These are phyloP conservation scores for Trypanosoma vivax DNA, from an alignment of 208 protist species.

Conservation along the genomic window DNA sequence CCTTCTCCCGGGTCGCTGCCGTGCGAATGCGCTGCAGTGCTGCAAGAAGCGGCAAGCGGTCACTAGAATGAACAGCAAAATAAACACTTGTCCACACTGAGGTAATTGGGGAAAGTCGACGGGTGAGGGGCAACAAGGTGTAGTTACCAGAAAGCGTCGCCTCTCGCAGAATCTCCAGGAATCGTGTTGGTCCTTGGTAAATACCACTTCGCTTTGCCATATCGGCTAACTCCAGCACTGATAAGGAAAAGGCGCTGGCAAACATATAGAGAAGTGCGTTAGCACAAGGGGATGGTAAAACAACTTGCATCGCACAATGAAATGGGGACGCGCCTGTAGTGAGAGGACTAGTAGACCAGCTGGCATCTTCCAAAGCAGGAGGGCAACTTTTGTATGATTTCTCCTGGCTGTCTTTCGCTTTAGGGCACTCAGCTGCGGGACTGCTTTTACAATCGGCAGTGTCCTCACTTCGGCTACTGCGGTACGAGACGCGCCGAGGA, in stretches of 20 bases:
- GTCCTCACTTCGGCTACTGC: not conserved
- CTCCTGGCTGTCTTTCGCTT: not conserved
- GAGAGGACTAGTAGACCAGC: conserved; percentile 9
- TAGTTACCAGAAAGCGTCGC: conserved; percentile 37
- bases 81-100: conserved; percentile 60
- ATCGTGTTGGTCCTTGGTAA: conserved; percentile 49
- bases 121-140: conserved; percentile 54
- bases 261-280: conserved; percentile 75
- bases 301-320: conserved; percentile 26
- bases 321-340: conserved; percentile 36
- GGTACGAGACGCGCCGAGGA: conserved; percentile 35
- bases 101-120: conserved; percentile 50
- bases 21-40: conserved; percentile 45
- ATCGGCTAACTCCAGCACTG: conserved; percentile 62
- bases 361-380: conserved; percentile 11
- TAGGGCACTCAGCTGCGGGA: not conserved
- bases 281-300: conserved; percentile 60
- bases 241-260: conserved; percentile 39
- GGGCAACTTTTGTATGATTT: not conserved
- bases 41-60: conserved; percentile 58
- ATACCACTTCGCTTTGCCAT: conserved; percentile 56
- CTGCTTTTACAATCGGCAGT: not conserved
- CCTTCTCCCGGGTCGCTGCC: conserved; percentile 32
- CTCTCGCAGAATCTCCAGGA: conserved; percentile 32
- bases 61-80: conserved; percentile 58